A percentile compares a stretch with the other conserved stretches of the same genome.
These are phyloP conservation scores for Kurtzmaniella quercitrusa DNA, from an alignment of 1,139 yeast species.

Conservation along the genomic window DNA sequence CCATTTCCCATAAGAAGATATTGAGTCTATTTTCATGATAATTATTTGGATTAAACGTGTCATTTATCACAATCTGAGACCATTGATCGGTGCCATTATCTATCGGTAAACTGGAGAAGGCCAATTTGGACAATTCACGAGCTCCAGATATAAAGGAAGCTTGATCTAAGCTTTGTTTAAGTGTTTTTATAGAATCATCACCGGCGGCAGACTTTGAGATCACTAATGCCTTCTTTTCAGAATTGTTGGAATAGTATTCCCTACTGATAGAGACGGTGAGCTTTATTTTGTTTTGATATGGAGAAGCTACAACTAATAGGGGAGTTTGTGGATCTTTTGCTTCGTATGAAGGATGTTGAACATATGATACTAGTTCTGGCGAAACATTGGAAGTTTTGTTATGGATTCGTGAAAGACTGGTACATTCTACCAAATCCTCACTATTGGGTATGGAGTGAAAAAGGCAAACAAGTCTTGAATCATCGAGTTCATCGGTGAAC, in stretches of 20 bases:
- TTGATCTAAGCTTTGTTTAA: constrained; percentile 9
- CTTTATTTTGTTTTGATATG: constrained; percentile 20
- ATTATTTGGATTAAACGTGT: constrained; percentile 17
- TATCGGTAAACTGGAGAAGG: constrained; percentile 23
- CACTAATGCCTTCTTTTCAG: constrained; percentile 17
- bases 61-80: constrained; percentile 31
- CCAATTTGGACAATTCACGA: constrained; percentile 19
- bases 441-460: not conserved
- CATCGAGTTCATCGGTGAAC: constrained; percentile 4
- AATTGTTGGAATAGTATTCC: constrained; percentile 1
- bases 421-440: not conserved
- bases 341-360: constrained; percentile 2
- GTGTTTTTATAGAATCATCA: constrained; percentile 9
- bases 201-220: constrained; percentile 22
- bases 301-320: constrained; percentile 24
- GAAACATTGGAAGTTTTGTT: not conserved
- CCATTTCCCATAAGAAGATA: constrained; percentile 28
- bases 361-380: constrained; percentile 3
- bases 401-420: not conserved
- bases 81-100: constrained; percentile 14
- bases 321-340: constrained; percentile 15
- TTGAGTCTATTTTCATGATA: constrained; percentile 20
- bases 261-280: constrained; percentile 23
- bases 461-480: not conserved
- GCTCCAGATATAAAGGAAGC: not conserved